Conservation (phyloP, 2,329 filamentous ascomycete genomes). For the Botrytis tulipae region DNA sequence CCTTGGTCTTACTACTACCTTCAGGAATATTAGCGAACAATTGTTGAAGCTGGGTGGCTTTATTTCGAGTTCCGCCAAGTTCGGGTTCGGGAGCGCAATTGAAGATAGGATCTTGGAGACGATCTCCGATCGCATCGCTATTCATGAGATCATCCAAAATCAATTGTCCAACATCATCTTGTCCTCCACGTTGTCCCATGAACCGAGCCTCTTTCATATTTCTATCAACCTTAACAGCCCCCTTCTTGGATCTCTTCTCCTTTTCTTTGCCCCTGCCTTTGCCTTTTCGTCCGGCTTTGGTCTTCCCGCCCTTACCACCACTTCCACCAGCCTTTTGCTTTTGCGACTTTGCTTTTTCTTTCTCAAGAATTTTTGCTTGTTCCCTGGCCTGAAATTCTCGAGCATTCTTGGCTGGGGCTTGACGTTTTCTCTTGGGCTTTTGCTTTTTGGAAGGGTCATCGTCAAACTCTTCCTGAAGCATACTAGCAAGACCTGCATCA, state of each 20-base stretch:
- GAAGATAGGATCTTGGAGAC: conserved; percentile 29
- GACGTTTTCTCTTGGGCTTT: conserved; percentile 27
- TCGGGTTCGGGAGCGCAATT: conserved; percentile 25
- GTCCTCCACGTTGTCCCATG: background rate
- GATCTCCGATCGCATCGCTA: conserved; percentile 30
- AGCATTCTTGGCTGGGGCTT: conserved; percentile 29
- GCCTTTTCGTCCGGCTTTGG: conserved; percentile 21
- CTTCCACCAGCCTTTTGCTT: conserved; percentile 25
- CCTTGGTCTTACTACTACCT: conserved; percentile 22
- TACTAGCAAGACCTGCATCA: conserved; percentile 17
- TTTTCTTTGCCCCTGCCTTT: conserved; percentile 20
- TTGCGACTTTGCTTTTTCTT: conserved; percentile 27
- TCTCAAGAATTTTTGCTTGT: conserved; percentile 24
- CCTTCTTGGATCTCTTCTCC: conserved; percentile 3
- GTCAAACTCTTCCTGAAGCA: conserved; percentile 25
- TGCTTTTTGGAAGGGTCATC: conserved; percentile 2
- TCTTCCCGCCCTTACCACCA: background rate
- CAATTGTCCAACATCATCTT: conserved; percentile 27
- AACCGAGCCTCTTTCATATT: background rate
- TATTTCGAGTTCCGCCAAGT: conserved; percentile 26
- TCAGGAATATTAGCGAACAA: conserved; percentile 34
- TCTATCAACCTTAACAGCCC: conserved; percentile 19
- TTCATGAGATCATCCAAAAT: conserved; percentile 29
- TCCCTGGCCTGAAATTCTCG: conserved; percentile 22
- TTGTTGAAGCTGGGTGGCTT: conserved; percentile 31